Percentiles rank a stretch among this genome's conserved stretches.
phyloP scores from a whole-genome alignment of 805 yeast species.

The Candida maesae region DNA sequence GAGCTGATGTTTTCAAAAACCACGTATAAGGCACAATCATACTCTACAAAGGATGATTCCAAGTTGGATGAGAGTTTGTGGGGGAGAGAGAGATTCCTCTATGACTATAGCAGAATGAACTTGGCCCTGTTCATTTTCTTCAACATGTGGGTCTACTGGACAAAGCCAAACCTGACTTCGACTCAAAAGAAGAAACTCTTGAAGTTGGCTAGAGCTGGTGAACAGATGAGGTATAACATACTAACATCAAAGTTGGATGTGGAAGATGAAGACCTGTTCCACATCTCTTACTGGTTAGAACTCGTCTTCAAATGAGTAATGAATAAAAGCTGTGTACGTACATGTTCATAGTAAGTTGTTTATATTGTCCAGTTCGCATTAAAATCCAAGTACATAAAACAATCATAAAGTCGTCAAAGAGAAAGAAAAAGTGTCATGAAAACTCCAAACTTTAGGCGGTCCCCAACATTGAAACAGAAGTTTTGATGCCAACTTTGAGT shows the following conservation, averaged over 20 bases:
- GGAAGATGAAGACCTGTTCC: neutral
- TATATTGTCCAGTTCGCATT: neutral
- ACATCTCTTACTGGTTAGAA: neutral
- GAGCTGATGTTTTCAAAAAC: slow-evolving; percentile 13
- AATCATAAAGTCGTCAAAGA: slow-evolving; percentile 1
- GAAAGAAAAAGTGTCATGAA: too few relatives aligned
- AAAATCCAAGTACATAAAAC: neutral
- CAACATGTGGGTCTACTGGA: slow-evolving; percentile 16
- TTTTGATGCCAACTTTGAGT: neutral
- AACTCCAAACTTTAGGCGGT: too few relatives aligned
- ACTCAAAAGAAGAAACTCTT: slow-evolving; percentile 1
- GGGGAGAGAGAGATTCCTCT: slow-evolving; percentile 1
- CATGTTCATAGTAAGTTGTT: too few relatives aligned
- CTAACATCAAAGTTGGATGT: slow-evolving; percentile 1
- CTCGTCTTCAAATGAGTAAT: neutral
- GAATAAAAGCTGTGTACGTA: too few relatives aligned
- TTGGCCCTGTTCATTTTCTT: slow-evolving; percentile 10
- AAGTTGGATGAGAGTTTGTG: neutral
- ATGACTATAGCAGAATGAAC: slow-evolving; percentile 16
- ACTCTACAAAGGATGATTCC: slow-evolving; percentile 2
- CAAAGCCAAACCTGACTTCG: neutral
- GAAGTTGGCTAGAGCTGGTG: slow-evolving; percentile 14
- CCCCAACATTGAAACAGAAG: neutral
- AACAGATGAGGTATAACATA: slow-evolving; percentile 6
- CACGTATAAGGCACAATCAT: slow-evolving; percentile 10